Evolutionary conservation across 192 early-diverging fungal species (phyloP).

Genomic region (Coemansia sp.): DNA sequence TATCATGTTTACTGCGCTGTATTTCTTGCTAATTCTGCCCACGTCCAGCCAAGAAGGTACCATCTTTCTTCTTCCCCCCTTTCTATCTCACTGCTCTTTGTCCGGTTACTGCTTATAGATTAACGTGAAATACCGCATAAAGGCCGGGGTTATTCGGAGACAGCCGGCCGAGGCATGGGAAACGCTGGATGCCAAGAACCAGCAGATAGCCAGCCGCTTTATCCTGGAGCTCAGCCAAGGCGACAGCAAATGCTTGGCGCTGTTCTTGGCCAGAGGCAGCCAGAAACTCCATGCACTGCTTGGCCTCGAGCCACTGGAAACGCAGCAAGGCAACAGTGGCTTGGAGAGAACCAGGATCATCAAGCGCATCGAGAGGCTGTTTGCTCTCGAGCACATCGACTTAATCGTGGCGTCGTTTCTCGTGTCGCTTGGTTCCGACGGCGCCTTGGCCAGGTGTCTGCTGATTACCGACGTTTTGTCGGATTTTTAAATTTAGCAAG

Average conservation of each 20-base stretch:
- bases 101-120: too few species aligned
- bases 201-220: not conserved
- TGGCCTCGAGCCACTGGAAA: not conserved
- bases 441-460: not conserved
- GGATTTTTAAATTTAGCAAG: not conserved
- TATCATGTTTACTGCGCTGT: too few species aligned
- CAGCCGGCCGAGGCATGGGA: not conserved
- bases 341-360: not conserved
- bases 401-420: not conserved
- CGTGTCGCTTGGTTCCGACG: not conserved
- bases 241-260: conserved; percentile 1
- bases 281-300: not conserved
- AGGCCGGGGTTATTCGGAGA: not conserved
- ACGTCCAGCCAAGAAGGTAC: too few species aligned
- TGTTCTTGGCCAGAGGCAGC: not conserved
- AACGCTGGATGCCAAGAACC: conserved; percentile 1
- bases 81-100: too few species aligned
- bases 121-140: not conserved
- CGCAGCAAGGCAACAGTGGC: not conserved
- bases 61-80: not conserved
- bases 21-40: too few species aligned
- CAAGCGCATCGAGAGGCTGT: not conserved
- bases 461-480: conserved; percentile 3
- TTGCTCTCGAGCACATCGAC: not conserved
- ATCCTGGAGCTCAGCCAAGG: not conserved